Conservation (phyloP, 169 alveolate genomes). For the Plasmodium gallinaceum region DNA sequence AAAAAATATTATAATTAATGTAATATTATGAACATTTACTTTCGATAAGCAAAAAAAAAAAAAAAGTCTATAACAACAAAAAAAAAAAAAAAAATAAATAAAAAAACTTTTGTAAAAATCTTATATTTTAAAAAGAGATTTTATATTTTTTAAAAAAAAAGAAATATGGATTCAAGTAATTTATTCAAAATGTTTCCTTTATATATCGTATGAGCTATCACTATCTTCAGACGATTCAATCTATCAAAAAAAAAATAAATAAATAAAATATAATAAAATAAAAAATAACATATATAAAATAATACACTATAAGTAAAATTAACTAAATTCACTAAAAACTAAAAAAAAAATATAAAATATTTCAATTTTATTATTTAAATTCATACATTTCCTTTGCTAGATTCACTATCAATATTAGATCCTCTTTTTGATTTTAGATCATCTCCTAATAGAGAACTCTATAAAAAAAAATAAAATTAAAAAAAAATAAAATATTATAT, state of each 20-base stretch:
- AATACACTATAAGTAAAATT: not conserved
- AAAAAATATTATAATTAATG: too few species aligned
- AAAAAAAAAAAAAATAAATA: slow-evolving; percentile 1
- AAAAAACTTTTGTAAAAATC: not conserved
- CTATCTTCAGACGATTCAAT: slow-evolving; percentile 49
- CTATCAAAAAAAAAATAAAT: slow-evolving; percentile 9
- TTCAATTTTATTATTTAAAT: not conserved
- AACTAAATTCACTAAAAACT: not conserved
- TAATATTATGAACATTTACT: too few species aligned
- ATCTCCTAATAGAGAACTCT: slow-evolving; percentile 54
- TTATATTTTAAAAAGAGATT: not conserved
- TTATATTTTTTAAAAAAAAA: not conserved
- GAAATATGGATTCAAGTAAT: not conserved
- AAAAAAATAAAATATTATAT: not conserved
- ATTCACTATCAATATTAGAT: slow-evolving; percentile 26
- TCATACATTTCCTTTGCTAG: slow-evolving; percentile 46
- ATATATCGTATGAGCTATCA: slow-evolving; percentile 66
- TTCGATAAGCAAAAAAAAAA: too few species aligned
- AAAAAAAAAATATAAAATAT: not conserved
- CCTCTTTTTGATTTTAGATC: slow-evolving; percentile 26
- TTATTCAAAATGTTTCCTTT: not conserved
- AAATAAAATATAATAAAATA: slow-evolving; percentile 8
- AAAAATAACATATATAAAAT: not conserved
- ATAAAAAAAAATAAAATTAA: not conserved
- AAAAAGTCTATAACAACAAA: not conserved